phyloP scores from a whole-genome alignment of 495 filamentous ascomycete genomes.

The Jackrogersella multiformis region DNA sequence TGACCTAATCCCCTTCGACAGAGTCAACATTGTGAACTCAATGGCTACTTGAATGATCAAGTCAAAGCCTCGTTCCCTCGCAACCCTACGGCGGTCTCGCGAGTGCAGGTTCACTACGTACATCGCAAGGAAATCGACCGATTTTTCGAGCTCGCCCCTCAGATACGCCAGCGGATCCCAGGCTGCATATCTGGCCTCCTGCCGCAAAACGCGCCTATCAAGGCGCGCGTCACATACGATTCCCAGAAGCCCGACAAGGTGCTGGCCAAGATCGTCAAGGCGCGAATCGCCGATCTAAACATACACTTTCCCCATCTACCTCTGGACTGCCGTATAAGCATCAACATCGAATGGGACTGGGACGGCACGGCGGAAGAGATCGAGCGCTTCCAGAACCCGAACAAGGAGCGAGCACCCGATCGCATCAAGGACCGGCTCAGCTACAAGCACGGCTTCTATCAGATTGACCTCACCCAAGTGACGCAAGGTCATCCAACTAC shows the following conservation, averaged over 20 bases:
- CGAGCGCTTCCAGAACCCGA: conserved; percentile 47
- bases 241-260: conserved; percentile 71
- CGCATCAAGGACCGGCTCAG: conserved; percentile 88
- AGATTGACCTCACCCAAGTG: conserved; percentile 91
- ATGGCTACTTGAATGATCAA: conserved; percentile 79
- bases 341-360: conserved; percentile 90
- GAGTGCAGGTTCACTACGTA: conserved; percentile 79
- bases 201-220: conserved; percentile 67
- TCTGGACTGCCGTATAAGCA: conserved; percentile 87
- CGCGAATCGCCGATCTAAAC: conserved; percentile 82
- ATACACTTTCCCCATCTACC: conserved; percentile 74
- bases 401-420: conserved; percentile 61
- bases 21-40: conserved; percentile 80
- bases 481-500: conserved; percentile 54
- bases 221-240: conserved; percentile 80
- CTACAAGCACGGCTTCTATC: conserved; percentile 84
- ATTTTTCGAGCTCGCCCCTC: conserved; percentile 78
- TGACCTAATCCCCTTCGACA: conserved; percentile 44
- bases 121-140: conserved; percentile 83
- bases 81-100: conserved; percentile 47
- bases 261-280: conserved; percentile 88
- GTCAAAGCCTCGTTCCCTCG: conserved; percentile 63
- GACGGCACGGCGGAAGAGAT: conserved; percentile 71
- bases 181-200: conserved; percentile 59
- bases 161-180: conserved; percentile 55